Conservation (phyloP, 2,329 filamentous ascomycete species). For the Stemphylium beticola region DNA sequence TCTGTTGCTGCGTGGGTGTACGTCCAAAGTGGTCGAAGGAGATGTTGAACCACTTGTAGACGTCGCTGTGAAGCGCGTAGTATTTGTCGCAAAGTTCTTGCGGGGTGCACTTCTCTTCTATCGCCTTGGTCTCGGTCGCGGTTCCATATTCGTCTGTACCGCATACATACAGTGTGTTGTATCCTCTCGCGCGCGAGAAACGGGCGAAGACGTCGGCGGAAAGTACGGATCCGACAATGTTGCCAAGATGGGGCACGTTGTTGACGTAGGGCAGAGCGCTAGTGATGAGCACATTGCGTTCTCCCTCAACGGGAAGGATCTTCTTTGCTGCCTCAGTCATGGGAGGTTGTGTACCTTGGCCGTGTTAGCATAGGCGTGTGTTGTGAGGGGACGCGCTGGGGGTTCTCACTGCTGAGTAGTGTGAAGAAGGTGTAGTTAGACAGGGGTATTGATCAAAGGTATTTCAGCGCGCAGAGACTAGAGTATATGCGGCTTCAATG, state of each 20-base stretch:
- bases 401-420: not conserved
- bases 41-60: constrained; percentile 97
- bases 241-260: constrained; percentile 74
- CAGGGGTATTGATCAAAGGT: not conserved
- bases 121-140: constrained; percentile 92
- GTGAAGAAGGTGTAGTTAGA: not conserved
- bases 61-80: constrained; percentile 84
- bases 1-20: constrained; percentile 87
- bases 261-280: constrained; percentile 88
- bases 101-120: constrained; percentile 84
- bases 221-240: constrained; percentile 64
- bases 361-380: not conserved
- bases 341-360: constrained; percentile 5
- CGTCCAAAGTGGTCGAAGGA: constrained; percentile 94
- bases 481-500: constrained; percentile 2
- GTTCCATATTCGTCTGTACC: constrained; percentile 95
- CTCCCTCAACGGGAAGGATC: constrained; percentile 59
- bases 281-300: constrained; percentile 89
- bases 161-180: constrained; percentile 83
- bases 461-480: not conserved
- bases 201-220: constrained; percentile 80
- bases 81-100: constrained; percentile 90
- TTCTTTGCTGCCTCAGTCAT: constrained; percentile 49
- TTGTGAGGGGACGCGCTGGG: no score
- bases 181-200: constrained; percentile 79